A percentile compares a stretch with the other conserved stretches of the same genome.
These are phyloP conservation scores for Cryptococcus floricola DNA, from an alignment of 1,284 basidiomycete species.

Conservation along the genomic window DNA sequence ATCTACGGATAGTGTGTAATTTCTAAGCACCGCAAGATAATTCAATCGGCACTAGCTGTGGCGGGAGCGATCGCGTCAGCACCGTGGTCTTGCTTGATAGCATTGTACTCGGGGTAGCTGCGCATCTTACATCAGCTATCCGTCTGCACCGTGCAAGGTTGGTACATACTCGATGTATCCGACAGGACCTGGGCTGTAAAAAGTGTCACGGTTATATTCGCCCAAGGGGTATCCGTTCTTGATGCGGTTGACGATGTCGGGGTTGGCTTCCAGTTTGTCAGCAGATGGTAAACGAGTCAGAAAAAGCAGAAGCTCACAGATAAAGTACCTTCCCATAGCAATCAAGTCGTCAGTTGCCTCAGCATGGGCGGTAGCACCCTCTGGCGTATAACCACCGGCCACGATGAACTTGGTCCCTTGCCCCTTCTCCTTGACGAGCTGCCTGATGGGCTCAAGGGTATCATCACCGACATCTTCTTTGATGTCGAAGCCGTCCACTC, in stretches of 20 bases:
- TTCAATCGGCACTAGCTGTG: too few species aligned
- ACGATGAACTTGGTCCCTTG: conserved; percentile 48
- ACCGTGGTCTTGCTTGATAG: too few species aligned
- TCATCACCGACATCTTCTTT: conserved; percentile 24
- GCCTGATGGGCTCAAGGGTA: conserved; percentile 16
- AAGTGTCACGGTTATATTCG: too few species aligned
- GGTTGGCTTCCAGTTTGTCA: conserved; percentile 38
- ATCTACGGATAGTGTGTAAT: too few species aligned
- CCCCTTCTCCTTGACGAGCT: conserved; percentile 18
- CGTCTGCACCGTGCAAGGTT: too few species aligned
- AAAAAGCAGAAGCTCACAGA: conserved; percentile 21
- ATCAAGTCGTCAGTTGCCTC: conserved; percentile 49
- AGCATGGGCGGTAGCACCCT: conserved; percentile 27
- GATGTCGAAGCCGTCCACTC: conserved; percentile 16
- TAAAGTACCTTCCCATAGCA: conserved; percentile 55
- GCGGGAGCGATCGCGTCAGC: too few species aligned
- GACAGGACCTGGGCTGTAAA: conserved; percentile 17
- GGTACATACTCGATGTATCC: conserved; percentile 21
- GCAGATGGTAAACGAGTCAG: neutral
- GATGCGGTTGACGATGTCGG: conserved; percentile 55
- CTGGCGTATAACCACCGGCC: conserved; percentile 52
- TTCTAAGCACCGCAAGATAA: too few species aligned
- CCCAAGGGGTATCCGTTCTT: conserved; percentile 27
- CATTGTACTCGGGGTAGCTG: too few species aligned
- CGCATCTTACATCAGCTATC: too few species aligned